Evolutionary conservation across 805 yeast genomes (phyloP).

Genomic region (Wickerhamomyces tratensis): DNA sequence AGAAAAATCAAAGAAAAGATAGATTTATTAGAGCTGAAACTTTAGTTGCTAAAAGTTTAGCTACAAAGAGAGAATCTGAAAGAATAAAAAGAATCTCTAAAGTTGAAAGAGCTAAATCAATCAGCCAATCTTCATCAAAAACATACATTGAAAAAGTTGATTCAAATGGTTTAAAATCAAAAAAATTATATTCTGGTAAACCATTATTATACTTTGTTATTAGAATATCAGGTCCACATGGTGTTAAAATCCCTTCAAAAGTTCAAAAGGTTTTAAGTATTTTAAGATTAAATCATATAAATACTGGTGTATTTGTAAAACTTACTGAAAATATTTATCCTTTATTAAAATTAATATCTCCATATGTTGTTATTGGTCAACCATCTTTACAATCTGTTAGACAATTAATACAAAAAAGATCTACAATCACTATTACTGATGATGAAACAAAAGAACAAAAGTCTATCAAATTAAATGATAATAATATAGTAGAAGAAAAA

Average conservation of each 20-base stretch:
- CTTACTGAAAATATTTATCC: conserved; percentile 50
- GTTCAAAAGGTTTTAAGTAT: conserved; percentile 49
- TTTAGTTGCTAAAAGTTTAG: conserved; percentile 54
- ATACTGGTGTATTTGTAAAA: conserved; percentile 68
- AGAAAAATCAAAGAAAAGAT: conserved; percentile 31
- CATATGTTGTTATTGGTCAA: conserved; percentile 63
- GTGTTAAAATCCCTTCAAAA: conserved; percentile 57
- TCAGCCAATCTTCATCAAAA: conserved; percentile 17
- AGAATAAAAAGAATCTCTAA: conserved; percentile 56
- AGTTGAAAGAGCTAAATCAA: conserved; percentile 31
- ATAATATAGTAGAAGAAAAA: conserved; percentile 63
- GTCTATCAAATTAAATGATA: conserved; percentile 54
- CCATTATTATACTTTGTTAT: conserved; percentile 54
- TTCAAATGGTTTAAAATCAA: conserved; percentile 21
- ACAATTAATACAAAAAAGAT: conserved; percentile 69
- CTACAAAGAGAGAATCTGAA: conserved; percentile 57
- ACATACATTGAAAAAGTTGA: conserved; percentile 24
- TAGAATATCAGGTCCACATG: conserved; percentile 56
- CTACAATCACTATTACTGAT: conserved; percentile 35
- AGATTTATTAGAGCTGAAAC: conserved; percentile 70
- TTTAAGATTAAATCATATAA: conserved; percentile 47
- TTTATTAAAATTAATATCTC: conserved; percentile 56
- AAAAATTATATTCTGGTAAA: conserved; percentile 28
- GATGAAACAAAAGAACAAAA: conserved; percentile 22
- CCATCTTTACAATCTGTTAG: conserved; percentile 71